Evolutionary conservation across 441 rosid species (phyloP).

Genomic region (Corymbia calophylla): DNA sequence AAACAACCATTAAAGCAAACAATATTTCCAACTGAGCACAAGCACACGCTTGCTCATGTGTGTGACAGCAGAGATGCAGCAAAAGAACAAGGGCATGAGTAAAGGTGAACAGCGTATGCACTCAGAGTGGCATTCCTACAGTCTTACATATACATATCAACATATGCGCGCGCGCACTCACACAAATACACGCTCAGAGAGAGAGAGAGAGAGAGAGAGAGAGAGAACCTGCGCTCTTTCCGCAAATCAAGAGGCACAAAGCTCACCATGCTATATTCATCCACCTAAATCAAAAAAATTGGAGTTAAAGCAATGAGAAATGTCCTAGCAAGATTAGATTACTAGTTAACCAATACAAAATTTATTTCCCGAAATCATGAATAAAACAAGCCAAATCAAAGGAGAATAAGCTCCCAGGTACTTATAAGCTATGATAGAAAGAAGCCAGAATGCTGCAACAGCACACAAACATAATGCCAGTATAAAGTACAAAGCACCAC

Average conservation of each 20-base stretch:
- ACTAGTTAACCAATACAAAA: background rate
- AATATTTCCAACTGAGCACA: background rate
- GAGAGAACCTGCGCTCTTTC: constrained; percentile 57
- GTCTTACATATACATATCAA: background rate
- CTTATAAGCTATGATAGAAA: background rate
- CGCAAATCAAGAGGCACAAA: constrained; percentile 69
- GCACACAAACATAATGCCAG: background rate
- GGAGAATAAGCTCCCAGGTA: background rate
- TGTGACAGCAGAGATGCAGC: background rate
- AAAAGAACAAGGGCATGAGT: background rate
- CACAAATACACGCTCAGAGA: background rate
- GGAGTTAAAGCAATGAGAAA: background rate
- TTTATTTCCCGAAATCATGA: background rate
- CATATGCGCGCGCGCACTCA: background rate
- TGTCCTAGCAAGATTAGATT: background rate
- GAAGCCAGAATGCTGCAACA: background rate
- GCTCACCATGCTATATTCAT: constrained; percentile 79
- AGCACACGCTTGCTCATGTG: background rate
- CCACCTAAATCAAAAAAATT: constrained; percentile 36
- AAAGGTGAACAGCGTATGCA: background rate
- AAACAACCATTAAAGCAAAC: background rate
- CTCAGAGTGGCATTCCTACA: background rate
- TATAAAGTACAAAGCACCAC: background rate
- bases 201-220: background rate
- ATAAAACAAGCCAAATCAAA: background rate